phyloP scores from a whole-genome alignment of 2,329 filamentous ascomycete species.

The Hymenoscyphus scutula region DNA sequence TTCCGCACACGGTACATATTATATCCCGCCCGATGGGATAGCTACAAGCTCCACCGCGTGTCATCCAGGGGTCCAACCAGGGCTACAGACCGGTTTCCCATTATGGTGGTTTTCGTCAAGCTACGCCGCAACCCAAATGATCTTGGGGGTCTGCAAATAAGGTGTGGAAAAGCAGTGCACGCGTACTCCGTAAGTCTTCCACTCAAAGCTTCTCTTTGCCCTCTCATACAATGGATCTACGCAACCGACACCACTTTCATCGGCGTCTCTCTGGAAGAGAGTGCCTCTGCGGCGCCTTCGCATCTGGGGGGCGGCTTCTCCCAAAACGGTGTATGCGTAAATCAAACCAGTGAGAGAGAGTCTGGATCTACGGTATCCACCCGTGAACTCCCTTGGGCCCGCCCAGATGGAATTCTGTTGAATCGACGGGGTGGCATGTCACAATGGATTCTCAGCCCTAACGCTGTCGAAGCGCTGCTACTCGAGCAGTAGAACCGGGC shows the following conservation, averaged over 20 bases:
- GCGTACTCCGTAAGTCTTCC: neutral
- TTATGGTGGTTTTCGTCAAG: neutral
- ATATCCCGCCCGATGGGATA: neutral
- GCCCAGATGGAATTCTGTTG: neutral
- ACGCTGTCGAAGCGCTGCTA: neutral
- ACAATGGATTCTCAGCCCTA: slow-evolving; percentile 1
- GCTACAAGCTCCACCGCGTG: neutral
- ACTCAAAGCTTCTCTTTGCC: neutral
- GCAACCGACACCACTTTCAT: neutral
- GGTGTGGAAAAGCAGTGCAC: neutral
- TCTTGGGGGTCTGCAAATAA: neutral
- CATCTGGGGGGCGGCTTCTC: neutral
- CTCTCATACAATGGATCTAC: neutral
- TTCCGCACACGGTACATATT: neutral
- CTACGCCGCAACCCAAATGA: neutral
- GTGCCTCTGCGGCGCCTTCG: neutral
- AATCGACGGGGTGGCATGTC: neutral
- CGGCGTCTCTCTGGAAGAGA: neutral
- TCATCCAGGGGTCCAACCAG: neutral
- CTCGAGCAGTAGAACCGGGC: neutral
- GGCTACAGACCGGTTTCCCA: neutral
- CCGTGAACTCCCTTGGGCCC: neutral
- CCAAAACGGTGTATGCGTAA: neutral
- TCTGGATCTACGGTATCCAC: neutral
- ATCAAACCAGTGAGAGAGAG: neutral